Evolutionary conservation across 208 protist species (phyloP).

Genomic region (Perkinsela sp.): DNA sequence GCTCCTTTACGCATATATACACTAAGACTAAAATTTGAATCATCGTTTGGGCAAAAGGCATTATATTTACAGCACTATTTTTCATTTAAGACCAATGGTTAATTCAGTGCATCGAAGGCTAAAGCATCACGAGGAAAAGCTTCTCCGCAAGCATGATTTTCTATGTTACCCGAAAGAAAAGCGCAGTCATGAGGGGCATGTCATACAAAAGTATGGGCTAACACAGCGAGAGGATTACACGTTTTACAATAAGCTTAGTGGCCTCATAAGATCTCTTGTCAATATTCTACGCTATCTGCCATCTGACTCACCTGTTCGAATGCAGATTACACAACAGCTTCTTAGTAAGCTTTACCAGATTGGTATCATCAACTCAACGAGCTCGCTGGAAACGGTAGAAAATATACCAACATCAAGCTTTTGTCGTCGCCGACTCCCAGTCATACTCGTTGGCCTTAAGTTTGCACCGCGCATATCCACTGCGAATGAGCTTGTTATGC

Average conservation of each 20-base stretch:
- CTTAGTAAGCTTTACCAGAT: slow-evolving; percentile 62
- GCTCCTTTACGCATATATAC: no score
- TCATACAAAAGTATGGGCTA: slow-evolving; percentile 67
- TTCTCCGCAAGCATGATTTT: slow-evolving; percentile 66
- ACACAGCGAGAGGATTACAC: slow-evolving; percentile 68
- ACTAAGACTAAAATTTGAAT: no score
- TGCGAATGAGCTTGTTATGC: slow-evolving; percentile 38
- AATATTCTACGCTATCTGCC: slow-evolving; percentile 56
- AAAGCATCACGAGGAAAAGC: slow-evolving; percentile 58
- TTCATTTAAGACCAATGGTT: no score
- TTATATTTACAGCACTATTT: no score
- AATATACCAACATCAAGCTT: slow-evolving; percentile 61
- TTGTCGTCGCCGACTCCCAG: slow-evolving; percentile 50
- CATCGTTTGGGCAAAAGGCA: no score
- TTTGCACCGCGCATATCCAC: slow-evolving; percentile 60
- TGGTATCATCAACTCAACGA: slow-evolving; percentile 50
- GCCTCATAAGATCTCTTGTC: slow-evolving; percentile 46
- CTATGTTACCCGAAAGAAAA: slow-evolving; percentile 57
- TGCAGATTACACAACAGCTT: slow-evolving; percentile 61
- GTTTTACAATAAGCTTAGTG: slow-evolving; percentile 49
- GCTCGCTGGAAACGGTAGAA: slow-evolving; percentile 46
- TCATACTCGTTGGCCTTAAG: slow-evolving; percentile 44
- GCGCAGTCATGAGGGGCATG: slow-evolving; percentile 63
- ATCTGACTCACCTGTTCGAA: slow-evolving; percentile 43
- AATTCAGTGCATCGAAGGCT: slow-evolving; percentile 47